Conservation (phyloP, 305 asterid genomes). For the Solanum chacoense region DNA sequence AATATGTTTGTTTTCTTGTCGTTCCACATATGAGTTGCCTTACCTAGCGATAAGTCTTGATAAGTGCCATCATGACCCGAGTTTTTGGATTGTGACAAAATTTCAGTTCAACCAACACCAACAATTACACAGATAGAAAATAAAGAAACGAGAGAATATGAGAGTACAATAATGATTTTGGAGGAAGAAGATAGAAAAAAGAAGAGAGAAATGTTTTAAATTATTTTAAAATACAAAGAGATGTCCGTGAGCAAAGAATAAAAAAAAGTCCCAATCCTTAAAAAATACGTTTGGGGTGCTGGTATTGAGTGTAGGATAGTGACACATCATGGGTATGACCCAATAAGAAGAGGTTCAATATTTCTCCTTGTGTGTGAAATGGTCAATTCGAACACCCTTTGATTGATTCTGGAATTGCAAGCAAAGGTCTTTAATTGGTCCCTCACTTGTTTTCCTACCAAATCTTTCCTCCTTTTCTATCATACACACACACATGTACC, state of each 20-base stretch:
- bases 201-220: not conserved
- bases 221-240: not conserved
- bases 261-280: not conserved
- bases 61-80: not conserved
- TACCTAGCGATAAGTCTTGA: not conserved
- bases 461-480: not conserved
- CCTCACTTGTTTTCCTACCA: slow-evolving; percentile 10
- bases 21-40: not conserved
- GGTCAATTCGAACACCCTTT: not conserved
- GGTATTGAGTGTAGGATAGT: slow-evolving; percentile 17
- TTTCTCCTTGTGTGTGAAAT: not conserved
- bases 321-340: slow-evolving; percentile 30
- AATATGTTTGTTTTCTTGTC: not conserved
- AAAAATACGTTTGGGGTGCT: not conserved
- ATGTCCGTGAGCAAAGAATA: not conserved
- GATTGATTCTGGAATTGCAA: slow-evolving; percentile 28
- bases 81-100: not conserved
- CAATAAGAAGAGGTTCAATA: not conserved
- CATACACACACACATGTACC: not conserved
- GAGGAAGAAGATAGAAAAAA: not conserved
- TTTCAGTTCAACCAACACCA: not conserved
- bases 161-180: not conserved
- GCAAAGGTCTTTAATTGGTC: slow-evolving; percentile 23
- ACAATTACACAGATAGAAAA: not conserved
- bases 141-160: not conserved